Evolutionary conservation across 1,284 basidiomycete genomes (phyloP), one percentile per base, ranked within the genome.

Genomic region (Vanrija sp.): DNA sequence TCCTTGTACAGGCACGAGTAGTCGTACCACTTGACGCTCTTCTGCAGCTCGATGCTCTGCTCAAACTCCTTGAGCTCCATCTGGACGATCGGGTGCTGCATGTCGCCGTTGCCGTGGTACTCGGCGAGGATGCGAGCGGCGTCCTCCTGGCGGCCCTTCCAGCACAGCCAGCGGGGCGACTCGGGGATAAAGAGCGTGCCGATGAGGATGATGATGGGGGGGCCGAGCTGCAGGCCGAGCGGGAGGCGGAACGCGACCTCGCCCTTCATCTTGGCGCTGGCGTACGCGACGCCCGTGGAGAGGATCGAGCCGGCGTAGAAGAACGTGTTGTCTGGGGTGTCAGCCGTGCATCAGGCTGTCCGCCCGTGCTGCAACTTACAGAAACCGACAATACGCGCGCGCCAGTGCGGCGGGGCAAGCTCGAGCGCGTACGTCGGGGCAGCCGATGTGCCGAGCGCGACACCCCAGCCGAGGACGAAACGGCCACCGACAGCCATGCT

Each of bases 121-220:
- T 61, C 63, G 19, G 57, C 52, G 12, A 68, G 51, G 44, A 66
- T 61, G n/a, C 45, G 57, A 3, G 49, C 39, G 1, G 66, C 66
- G 38, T 64, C 39, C 5, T 65, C 63, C 46, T 57, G 51, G 15
- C 23, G 25, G 21, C 60, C 62, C 21, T 52, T 43, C 7, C 51
- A 51, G 19, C 48, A 54, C n/a, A 85, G 82, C 84, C 62, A 77
- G 79, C 19, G 84, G 82, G 62, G 85, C 72, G 69, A 83, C 83
- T 42, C 83, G 80, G 46, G 83, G 79, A n/a, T 69, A 25, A 49
- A 49, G 38, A 59, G 48, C 54, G 59, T 55, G 38, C 83, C 83
- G 34, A 84, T 65, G 16, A 47, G 47, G 52, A 45, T 49, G 38
- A 34, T 48, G 46, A 40, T 42, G 51, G 55, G 55, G 52, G 39